Base-by-base conservation (phyloP, 768 basidiomycete genomes). In the Xerocomus brunneocitrinus region DNA sequence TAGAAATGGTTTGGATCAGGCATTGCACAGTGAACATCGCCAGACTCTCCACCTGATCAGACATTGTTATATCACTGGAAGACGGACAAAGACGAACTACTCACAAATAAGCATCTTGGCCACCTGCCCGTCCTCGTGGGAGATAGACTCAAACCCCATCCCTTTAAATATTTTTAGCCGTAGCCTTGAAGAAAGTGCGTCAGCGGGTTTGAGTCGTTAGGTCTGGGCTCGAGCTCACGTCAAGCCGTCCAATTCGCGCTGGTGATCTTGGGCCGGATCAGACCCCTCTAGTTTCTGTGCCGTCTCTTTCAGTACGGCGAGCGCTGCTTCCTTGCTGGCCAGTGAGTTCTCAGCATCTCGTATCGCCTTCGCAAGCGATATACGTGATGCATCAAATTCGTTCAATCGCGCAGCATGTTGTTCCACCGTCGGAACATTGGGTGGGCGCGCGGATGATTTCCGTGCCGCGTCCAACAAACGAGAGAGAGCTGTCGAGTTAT, bases 261-360 rank as follows among this genome's bases (percentile, higher is more conserved):
- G 82, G 57, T 89, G 88, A 55, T 89, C 87, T 19, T 76, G 67
- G 7, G 87, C 84, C 22, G 87, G 85, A 66, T 91, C 89, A 48
- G 79, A 83, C 39, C 76, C 76, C 63, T 91, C 88, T 55, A 89
- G 65, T 39, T 66, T 69, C 31, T 77, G 75, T 0, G 78, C 78
- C 56, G 83, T 82, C 50, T 86, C 85, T 59, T 85, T 87, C 54
- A 91, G 71, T 5, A 75, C 73, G 7, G 86, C 75, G 0, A 89
- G 77, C 62, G 89, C 87, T 2, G 81, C 83, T 60, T 91, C 87
- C 60, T 82, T 84, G 60, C 78, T 81, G 6, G 82, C 81, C 6
- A 87, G 66, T 43, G 80, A 67, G 38, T 79, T 77, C 69, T 91
- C 87, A 2, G 78, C 75, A 58, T 90, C 88, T 47, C 84, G 84